These are phyloP conservation scores for Globisporangium cystogenes DNA, from an alignment of 352 stramenopile species.

Conservation along the genomic window DNA sequence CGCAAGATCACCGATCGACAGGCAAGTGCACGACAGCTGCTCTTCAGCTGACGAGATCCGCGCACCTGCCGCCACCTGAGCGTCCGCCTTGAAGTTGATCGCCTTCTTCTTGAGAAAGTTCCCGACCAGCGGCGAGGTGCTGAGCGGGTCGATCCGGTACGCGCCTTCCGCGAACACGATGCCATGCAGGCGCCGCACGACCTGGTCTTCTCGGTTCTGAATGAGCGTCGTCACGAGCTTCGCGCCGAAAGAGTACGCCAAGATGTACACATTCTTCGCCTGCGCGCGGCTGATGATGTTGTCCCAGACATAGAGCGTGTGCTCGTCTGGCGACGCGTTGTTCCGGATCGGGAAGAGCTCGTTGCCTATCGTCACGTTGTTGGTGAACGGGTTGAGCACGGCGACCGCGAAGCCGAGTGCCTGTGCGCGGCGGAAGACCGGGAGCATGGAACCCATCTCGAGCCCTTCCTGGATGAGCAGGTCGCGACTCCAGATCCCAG, in stretches of 20 bases:
- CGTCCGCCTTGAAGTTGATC: conserved; percentile 76
- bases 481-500: conserved; percentile 76
- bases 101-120: conserved; percentile 56
- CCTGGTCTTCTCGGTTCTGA: conserved; percentile 50
- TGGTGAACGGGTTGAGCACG: conserved; percentile 71
- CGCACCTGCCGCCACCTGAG: conserved; percentile 28
- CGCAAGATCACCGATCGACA: conserved; percentile 56
- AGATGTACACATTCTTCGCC: conserved; percentile 53
- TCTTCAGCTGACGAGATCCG: conserved; percentile 50
- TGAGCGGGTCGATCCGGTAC: conserved; percentile 49
- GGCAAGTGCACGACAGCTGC: conserved; percentile 55
- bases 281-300: conserved; percentile 57
- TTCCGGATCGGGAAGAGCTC: conserved; percentile 49
- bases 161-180: conserved; percentile 69
- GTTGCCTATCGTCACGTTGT: conserved; percentile 60
- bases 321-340: conserved; percentile 56
- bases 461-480: conserved; percentile 72
- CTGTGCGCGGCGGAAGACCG: conserved; percentile 46
- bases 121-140: conserved; percentile 40
- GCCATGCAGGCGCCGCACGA: conserved; percentile 44
- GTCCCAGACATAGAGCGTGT: conserved; percentile 74
- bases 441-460: conserved; percentile 73
- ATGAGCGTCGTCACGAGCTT: conserved; percentile 66
- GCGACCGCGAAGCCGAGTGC: conserved; percentile 41
- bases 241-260: conserved; percentile 66